A percentile compares a stretch with the other conserved stretches of the same genome.
Evolutionary conservation across 495 filamentous ascomycete genomes (phyloP).

Genomic region (Xylaria palmicola): DNA sequence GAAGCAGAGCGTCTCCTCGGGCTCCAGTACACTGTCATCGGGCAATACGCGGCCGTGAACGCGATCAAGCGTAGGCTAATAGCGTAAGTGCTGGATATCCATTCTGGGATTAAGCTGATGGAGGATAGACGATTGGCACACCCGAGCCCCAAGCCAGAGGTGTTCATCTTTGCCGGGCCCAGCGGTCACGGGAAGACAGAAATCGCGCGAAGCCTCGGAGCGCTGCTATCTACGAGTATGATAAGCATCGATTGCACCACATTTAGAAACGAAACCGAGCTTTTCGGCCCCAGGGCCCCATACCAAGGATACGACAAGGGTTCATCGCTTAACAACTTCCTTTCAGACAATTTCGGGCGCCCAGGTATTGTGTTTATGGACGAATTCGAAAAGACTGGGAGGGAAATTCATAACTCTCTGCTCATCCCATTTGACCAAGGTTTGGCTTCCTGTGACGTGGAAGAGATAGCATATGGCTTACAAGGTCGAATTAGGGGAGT

Average conservation of each 20-base stretch:
- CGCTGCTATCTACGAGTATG: slow-evolving; percentile 37
- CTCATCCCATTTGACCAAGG: background rate
- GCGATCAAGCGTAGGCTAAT: background rate
- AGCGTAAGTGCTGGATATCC: background rate
- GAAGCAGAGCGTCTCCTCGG: background rate
- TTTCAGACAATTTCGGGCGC: background rate
- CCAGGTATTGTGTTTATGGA: background rate
- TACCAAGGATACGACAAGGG: background rate
- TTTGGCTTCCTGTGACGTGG: background rate
- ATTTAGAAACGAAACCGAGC: background rate
- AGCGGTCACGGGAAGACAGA: slow-evolving; percentile 57
- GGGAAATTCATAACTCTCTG: background rate
- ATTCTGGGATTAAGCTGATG: background rate
- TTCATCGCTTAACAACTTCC: background rate
- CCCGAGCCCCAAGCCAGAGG: slow-evolving; percentile 29
- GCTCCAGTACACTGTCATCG: background rate
- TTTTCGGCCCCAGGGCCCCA: background rate
- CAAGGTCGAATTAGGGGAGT: slow-evolving; percentile 23
- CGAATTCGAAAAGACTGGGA: background rate
- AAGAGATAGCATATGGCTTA: background rate
- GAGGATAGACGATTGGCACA: background rate
- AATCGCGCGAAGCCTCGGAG: slow-evolving; percentile 42
- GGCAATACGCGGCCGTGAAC: background rate
- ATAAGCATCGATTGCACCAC: background rate
- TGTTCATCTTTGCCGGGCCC: slow-evolving; percentile 48